Evolutionary conservation across 257 asterid genomes (phyloP).

Genomic region (Rhazya stricta): DNA sequence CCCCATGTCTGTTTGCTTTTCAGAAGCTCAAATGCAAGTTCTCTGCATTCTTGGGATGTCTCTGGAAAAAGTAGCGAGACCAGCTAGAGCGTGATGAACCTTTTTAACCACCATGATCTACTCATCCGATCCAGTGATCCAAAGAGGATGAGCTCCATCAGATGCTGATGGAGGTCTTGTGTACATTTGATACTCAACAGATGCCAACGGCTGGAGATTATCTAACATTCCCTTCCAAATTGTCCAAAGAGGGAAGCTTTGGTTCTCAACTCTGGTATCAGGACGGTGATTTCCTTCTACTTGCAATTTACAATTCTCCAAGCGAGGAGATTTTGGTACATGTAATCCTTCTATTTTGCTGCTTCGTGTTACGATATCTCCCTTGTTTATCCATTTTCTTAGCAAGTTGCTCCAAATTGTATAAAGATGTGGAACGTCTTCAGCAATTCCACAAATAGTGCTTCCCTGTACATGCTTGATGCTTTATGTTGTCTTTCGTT

Average conservation of each 20-base stretch:
- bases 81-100: constrained; percentile 82
- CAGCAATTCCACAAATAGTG: constrained; percentile 17
- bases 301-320: constrained; percentile 67
- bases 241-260: constrained; percentile 81
- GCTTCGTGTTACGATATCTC: constrained; percentile 15
- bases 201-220: constrained; percentile 23
- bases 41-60: constrained; percentile 74
- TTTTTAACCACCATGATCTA: too few relatives aligned
- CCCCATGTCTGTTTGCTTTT: constrained; percentile 56
- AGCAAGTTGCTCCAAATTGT: constrained; percentile 56
- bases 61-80: constrained; percentile 92
- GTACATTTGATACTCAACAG: constrained; percentile 45
- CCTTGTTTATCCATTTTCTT: constrained; percentile 21
- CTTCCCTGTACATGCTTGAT: constrained; percentile 29
- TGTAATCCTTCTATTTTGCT: constrained; percentile 24
- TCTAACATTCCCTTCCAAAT: constrained; percentile 76
- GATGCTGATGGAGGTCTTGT: constrained; percentile 43
- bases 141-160: constrained; percentile 88
- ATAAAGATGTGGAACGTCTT: constrained; percentile 45
- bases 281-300: constrained; percentile 40
- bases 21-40: constrained; percentile 69
- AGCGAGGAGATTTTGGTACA: constrained; percentile 61
- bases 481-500: constrained; percentile 30
- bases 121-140: constrained; percentile 87
- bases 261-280: constrained; percentile 46